Base-by-base conservation (phyloP, 2,329 filamentous ascomycete species). In the Sclerotiophoma versabilis region DNA sequence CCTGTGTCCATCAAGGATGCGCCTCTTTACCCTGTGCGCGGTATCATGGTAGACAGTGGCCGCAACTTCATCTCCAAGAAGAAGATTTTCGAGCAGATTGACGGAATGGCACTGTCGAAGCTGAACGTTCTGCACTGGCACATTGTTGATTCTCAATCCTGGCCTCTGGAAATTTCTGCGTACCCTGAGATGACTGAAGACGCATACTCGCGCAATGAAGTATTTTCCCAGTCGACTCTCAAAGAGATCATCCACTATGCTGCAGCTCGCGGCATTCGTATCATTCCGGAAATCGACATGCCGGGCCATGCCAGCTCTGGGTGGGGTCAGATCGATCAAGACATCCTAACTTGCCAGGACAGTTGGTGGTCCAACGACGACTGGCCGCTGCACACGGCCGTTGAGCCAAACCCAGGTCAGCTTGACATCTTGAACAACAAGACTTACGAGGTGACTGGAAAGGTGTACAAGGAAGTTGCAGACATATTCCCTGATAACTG, bases 271-370 rank as follows among this genome's bases (percentile, higher is more conserved):
- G 84, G 80, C 50, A 77, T 87, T n/a, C 82, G 84, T 49, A 76
- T 87, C 49, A 76, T 86, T 27, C 82, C 84, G n/a, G 84, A 87
- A 62, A 80, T 86, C 34, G 84, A 87, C 66, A 86, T 86, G 82
- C 84, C 84, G 6, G 82, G 83, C 39, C 84, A 87, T 65, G 79
- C 82, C 5, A 75, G 77, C 25, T 78, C 81, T 0, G 83, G 83
- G 25, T 85, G 82, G 82, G 76, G 81, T 48, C 82, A 83, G 55
- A 75, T 86, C 6, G 82, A 86, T 54, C 76, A 82, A 20, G 75
- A 78, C 20, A 83, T 87, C 50, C 75, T 85, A 23, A 79, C 84
- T 11, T 86, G 83, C 68, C 72, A 70, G 15, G 73, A 86, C 68
- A 80, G 80, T 19, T 86, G 83, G 83, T 86, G 83, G 84, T 84